phyloP scores from a whole-genome alignment of 306 rosid genomes.

The Inga oerstediana region DNA sequence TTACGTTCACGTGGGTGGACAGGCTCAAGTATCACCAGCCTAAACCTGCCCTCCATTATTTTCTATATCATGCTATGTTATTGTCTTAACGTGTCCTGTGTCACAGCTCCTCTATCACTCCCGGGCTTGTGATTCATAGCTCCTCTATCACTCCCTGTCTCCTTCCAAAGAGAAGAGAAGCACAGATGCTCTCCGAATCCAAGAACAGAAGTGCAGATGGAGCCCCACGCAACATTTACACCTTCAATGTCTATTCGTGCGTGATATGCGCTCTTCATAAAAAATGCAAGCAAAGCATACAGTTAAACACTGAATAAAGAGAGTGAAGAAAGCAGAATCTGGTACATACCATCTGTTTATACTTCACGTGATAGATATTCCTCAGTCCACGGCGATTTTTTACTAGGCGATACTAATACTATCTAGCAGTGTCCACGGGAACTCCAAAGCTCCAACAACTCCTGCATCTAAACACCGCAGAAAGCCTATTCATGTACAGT shows the following conservation, averaged over 20 bases:
- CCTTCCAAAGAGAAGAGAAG: neutral
- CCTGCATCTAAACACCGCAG: neutral
- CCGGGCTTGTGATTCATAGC: neutral
- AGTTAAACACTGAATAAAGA: neutral
- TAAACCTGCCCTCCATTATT: neutral
- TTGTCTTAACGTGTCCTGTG: neutral
- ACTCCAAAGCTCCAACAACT: neutral
- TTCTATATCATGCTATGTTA: neutral
- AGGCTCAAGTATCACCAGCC: neutral
- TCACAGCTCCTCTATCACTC: too few relatives aligned
- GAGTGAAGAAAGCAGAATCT: neutral
- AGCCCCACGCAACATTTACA: neutral
- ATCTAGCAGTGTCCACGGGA: neutral
- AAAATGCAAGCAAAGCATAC: neutral
- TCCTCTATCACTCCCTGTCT: neutral
- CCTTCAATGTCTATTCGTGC: neutral
- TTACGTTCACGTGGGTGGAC: neutral
- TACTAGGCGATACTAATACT: neutral
- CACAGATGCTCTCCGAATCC: neutral
- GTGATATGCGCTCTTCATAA: neutral
- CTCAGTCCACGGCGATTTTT: neutral
- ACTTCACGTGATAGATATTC: neutral
- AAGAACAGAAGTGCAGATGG: neutral
- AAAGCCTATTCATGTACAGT: slow-evolving; percentile 1
- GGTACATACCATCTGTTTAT: neutral